Evolutionary conservation across 768 basidiomycete species (phyloP).

Genomic region (Leccinum broughii): DNA sequence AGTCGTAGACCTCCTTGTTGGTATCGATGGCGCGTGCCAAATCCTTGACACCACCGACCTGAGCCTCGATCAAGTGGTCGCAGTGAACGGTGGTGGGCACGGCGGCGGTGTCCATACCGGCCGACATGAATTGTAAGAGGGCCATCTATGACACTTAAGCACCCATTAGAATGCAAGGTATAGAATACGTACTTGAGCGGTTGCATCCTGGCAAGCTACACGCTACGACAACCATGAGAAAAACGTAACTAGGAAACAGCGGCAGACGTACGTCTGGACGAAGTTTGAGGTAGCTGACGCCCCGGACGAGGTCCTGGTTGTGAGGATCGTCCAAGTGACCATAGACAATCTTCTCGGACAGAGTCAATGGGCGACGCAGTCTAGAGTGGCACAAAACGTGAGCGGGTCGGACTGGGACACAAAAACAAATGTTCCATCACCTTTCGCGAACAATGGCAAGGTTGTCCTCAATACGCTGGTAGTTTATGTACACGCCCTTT

Average conservation of each 20-base stretch:
- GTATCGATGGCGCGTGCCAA: constrained; percentile 86
- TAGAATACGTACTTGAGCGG: constrained; percentile 62
- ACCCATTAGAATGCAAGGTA: constrained; percentile 12
- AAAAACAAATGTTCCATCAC: constrained; percentile 39
- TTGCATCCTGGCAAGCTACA: constrained; percentile 90
- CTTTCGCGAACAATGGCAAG: constrained; percentile 83
- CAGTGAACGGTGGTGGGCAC: constrained; percentile 99
- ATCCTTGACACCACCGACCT: constrained; percentile 92
- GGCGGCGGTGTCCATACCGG: constrained; percentile 96
- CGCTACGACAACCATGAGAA: constrained; percentile 47
- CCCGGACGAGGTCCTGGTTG: constrained; percentile 87
- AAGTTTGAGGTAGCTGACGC: constrained; percentile 94
- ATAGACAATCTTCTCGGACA: constrained; percentile 97
- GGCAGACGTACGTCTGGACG: constrained; percentile 83
- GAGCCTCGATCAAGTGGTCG: constrained; percentile 98
- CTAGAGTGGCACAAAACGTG: constrained; percentile 39
- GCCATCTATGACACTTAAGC: constrained; percentile 72
- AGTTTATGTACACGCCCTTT: constrained; percentile 84
- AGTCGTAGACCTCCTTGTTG: constrained; percentile 99
- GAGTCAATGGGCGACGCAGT: constrained; percentile 84
- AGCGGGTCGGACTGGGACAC: not conserved
- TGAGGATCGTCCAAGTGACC: constrained; percentile 96
- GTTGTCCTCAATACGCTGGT: constrained; percentile 98
- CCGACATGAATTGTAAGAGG: constrained; percentile 99
- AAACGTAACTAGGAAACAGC: not conserved